Conservation (phyloP, 169 alveolate genomes). For the Plasmodium gallinaceum region DNA sequence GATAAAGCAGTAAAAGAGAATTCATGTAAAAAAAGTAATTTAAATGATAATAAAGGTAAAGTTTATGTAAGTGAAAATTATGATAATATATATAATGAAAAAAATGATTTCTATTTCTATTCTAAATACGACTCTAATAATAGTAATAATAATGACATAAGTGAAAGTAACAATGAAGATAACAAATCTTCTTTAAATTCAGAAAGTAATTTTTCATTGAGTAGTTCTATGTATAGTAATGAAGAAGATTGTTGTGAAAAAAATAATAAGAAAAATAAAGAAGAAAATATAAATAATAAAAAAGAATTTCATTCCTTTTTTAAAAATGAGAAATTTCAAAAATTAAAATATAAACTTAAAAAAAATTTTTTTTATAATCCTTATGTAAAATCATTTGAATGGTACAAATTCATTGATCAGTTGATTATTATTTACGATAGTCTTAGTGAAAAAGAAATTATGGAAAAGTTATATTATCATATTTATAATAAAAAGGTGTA, state of each 20-base stretch:
- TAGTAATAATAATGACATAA: neutral
- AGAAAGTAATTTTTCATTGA: constrained; percentile 9
- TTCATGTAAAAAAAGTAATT: neutral
- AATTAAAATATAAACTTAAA: constrained; percentile 37
- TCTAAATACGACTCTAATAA: neutral
- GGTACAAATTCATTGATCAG: constrained; percentile 71
- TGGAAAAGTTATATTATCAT: constrained; percentile 17
- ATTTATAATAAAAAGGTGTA: constrained; percentile 41
- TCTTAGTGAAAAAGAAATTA: constrained; percentile 36
- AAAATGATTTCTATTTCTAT: neutral
- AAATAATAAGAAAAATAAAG: neutral
- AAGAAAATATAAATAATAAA: neutral
- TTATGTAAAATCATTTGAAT: constrained; percentile 43
- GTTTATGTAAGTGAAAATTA: too few relatives aligned
- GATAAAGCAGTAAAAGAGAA: neutral
- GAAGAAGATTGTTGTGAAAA: neutral
- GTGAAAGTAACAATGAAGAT: neutral
- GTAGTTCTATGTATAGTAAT: constrained; percentile 2
- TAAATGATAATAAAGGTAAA: neutral
- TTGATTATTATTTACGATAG: constrained; percentile 28
- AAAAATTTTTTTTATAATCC: constrained; percentile 48
- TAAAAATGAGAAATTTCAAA: constrained; percentile 13
- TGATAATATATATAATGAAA: neutral
- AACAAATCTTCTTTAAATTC: constrained; percentile 1
- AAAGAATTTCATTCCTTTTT: neutral